Evolutionary conservation across 805 yeast genomes (phyloP).

Genomic region (Tetrapisispora taiwanensis): DNA sequence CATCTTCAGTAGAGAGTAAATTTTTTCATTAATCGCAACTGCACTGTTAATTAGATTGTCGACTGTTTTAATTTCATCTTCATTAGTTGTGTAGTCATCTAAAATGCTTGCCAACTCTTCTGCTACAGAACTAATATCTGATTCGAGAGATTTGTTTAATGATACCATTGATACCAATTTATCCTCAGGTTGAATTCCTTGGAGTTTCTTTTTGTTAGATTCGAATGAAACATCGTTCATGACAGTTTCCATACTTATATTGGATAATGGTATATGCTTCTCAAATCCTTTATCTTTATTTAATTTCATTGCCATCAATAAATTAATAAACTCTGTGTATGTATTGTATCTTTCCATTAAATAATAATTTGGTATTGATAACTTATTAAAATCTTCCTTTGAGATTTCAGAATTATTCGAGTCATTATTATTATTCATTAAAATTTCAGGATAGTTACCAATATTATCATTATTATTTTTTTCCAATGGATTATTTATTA

Average conservation of each 20-base stretch:
- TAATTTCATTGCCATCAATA: background rate
- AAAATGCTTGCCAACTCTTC: background rate
- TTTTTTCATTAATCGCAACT: background rate
- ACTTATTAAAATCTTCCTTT: background rate
- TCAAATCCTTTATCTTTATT: background rate
- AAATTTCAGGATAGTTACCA: background rate
- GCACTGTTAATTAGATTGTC: background rate
- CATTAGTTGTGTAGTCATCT: background rate
- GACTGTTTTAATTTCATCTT: background rate
- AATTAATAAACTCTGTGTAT: background rate
- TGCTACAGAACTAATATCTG: background rate
- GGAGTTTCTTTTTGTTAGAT: background rate
- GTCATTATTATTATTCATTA: background rate
- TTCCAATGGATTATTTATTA: conserved; percentile 27
- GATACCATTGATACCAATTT: background rate
- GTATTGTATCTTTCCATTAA: background rate
- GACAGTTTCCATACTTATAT: background rate
- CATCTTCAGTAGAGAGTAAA: background rate
- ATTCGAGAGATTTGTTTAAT: background rate
- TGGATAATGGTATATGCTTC: background rate
- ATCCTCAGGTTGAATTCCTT: background rate
- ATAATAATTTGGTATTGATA: background rate
- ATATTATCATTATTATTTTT: too few species aligned
- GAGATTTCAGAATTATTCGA: background rate
- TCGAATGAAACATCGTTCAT: background rate